phyloP scores from a whole-genome alignment of 331 rosid species.

The Dryas integrifolia region DNA sequence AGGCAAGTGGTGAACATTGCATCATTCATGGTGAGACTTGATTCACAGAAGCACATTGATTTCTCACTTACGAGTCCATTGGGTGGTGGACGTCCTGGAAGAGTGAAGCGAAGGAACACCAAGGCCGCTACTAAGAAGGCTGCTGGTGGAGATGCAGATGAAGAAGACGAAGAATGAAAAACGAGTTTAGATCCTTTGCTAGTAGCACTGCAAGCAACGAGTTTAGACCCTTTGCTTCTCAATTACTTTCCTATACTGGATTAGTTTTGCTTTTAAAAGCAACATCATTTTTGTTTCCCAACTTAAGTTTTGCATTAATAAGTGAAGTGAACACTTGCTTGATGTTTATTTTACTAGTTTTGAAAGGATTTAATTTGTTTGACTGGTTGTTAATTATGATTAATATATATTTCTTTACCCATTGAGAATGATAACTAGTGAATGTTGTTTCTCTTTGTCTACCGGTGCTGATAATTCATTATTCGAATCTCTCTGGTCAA shows the following conservation, averaged over 20 bases:
- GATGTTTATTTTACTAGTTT: not conserved
- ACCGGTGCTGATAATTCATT: too few species aligned
- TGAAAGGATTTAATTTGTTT: not conserved
- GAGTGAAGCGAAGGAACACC: slow-evolving; percentile 61
- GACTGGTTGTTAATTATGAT: too few species aligned
- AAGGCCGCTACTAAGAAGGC: slow-evolving; percentile 76
- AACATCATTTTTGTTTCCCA: not conserved
- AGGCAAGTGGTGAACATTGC: slow-evolving; percentile 79
- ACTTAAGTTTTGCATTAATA: not conserved
- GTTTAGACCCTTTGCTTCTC: not conserved
- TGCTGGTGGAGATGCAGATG: slow-evolving; percentile 65
- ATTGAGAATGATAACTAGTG: too few species aligned
- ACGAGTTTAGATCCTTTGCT: not conserved
- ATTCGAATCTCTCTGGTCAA: too few species aligned
- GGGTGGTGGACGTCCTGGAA: slow-evolving; percentile 74
- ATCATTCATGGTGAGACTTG: slow-evolving; percentile 69
- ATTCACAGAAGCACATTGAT: slow-evolving; percentile 80
- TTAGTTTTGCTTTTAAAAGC: not conserved
- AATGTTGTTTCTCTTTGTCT: too few species aligned
- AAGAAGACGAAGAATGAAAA: slow-evolving; percentile 64
- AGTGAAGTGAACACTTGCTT: not conserved
- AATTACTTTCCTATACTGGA: not conserved
- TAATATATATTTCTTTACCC: too few species aligned
- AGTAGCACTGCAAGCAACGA: not conserved
- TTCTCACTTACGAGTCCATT: slow-evolving; percentile 66